A percentile compares a stretch with the other conserved stretches of the same genome.
phyloP scores from a whole-genome alignment of 2,329 filamentous ascomycete species.

The Dendrostoma leiphaemia region DNA sequence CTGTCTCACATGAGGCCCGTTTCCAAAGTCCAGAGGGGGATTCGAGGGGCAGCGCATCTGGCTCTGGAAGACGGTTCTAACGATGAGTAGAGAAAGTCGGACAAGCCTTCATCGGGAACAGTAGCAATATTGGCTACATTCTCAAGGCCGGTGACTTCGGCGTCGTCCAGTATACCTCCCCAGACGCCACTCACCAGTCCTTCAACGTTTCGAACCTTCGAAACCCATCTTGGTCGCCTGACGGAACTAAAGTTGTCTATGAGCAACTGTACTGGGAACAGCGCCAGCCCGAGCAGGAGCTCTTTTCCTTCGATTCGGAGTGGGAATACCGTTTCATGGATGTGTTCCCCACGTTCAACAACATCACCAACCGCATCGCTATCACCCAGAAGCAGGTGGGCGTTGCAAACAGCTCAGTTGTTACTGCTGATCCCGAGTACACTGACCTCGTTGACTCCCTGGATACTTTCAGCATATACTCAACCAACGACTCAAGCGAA shows the following conservation, averaged over 20 bases:
- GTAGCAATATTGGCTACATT: slow-evolving; percentile 25
- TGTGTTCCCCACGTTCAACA: slow-evolving; percentile 35
- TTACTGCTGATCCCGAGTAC: slow-evolving; percentile 30
- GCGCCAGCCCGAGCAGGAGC: slow-evolving; percentile 32
- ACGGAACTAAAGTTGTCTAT: slow-evolving; percentile 25
- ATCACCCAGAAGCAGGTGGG: slow-evolving; percentile 39
- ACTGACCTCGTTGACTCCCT: slow-evolving; percentile 13
- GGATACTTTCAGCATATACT: background rate
- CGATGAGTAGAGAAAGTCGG: slow-evolving; percentile 31
- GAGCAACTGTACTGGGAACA: slow-evolving; percentile 26
- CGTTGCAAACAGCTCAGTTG: slow-evolving; percentile 32
- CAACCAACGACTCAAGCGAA: slow-evolving; percentile 21
- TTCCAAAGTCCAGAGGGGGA: too few relatives aligned
- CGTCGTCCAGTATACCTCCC: slow-evolving; percentile 28
- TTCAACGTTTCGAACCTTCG: slow-evolving; percentile 17
- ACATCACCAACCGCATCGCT: slow-evolving; percentile 25
- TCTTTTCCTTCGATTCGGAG: slow-evolving; percentile 36
- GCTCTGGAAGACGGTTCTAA: too few relatives aligned
- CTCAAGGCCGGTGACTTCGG: slow-evolving; percentile 26
- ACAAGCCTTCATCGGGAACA: slow-evolving; percentile 21
- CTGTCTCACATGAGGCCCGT: too few relatives aligned
- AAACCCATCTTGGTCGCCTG: slow-evolving; percentile 31
- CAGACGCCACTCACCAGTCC: slow-evolving; percentile 16
- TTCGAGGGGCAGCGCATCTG: too few relatives aligned
- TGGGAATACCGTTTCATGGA: slow-evolving; percentile 43